These are phyloP conservation scores for Nicotiana attenuata DNA, from an alignment of 257 asterid genomes.

Conservation along the genomic window DNA sequence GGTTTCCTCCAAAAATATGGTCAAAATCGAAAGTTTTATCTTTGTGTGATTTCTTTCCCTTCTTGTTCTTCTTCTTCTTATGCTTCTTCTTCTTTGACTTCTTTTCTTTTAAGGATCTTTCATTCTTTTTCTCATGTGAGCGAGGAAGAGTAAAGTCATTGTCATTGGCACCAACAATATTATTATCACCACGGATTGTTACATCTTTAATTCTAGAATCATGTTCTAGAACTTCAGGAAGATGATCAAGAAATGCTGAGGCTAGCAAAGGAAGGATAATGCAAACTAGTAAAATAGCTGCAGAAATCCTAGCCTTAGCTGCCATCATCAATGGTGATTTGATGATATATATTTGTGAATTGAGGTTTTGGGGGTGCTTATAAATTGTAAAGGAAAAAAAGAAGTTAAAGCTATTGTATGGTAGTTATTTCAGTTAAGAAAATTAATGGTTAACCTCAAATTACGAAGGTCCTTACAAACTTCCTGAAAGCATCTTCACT, in stretches of 20 bases:
- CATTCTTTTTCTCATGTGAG: background rate
- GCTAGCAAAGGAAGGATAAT: conserved; percentile 37
- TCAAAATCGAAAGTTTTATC: background rate
- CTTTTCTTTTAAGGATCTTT: background rate
- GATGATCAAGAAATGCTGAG: conserved; percentile 10
- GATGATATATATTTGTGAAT: conserved; percentile 17
- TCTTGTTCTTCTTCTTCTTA: background rate
- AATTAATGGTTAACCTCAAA: background rate
- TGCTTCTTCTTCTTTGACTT: background rate
- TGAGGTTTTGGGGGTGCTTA: background rate
- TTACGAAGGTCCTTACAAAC: background rate
- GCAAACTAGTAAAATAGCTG: conserved; percentile 27
- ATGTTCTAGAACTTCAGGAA: conserved; percentile 3
- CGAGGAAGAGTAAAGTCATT: background rate
- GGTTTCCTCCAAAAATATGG: background rate
- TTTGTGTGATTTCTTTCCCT: background rate
- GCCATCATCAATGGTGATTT: conserved; percentile 19
- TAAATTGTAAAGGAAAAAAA: background rate
- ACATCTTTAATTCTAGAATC: background rate
- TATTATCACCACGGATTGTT: background rate
- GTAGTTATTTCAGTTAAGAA: conserved; percentile 3
- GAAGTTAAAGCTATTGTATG: background rate
- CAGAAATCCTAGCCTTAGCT: conserved; percentile 32
- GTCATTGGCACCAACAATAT: background rate
- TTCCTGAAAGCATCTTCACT: background rate